A percentile compares a stretch with the other conserved stretches of the same genome.
Conservation (phyloP, 768 basidiomycete species). For the Lactarius vividus region DNA sequence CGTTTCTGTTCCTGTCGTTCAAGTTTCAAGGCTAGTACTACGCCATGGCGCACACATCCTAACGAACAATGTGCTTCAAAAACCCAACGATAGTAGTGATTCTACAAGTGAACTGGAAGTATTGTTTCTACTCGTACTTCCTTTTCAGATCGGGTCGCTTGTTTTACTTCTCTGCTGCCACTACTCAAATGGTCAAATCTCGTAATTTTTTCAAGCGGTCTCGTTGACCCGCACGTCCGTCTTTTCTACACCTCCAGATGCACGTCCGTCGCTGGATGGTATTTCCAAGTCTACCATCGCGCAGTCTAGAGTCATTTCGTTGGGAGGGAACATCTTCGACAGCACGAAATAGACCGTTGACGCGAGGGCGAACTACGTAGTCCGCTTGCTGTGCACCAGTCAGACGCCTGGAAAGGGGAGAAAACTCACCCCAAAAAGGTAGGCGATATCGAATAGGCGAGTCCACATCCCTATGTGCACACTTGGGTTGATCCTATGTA, state of each 20-base stretch:
- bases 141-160: too few relatives aligned
- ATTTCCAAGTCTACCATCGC: conserved; percentile 11
- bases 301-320: conserved; percentile 24
- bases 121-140: too few relatives aligned
- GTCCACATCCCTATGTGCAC: conserved; percentile 59
- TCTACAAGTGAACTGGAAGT: not conserved
- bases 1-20: too few relatives aligned
- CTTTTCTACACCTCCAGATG: too few relatives aligned
- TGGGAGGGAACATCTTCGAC: conserved; percentile 21
- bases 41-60: too few relatives aligned
- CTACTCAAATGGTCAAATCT: not conserved
- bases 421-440: conserved; percentile 64
- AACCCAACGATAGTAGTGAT: not conserved
- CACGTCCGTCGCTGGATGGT: not conserved
- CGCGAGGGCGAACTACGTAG: conserved; percentile 20
- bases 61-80: too few relatives aligned
- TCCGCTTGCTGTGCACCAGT: not conserved
- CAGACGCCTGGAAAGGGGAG: not conserved
- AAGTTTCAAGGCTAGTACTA: too few relatives aligned
- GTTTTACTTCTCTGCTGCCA: not conserved
- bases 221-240: too few relatives aligned
- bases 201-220: too few relatives aligned
- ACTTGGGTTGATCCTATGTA: conserved; percentile 64
- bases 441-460: conserved; percentile 67
- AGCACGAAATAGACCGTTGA: conserved; percentile 20